Conservation (phyloP, 2,329 filamentous ascomycete species). For the Pseudogymnoascus sp. region DNA sequence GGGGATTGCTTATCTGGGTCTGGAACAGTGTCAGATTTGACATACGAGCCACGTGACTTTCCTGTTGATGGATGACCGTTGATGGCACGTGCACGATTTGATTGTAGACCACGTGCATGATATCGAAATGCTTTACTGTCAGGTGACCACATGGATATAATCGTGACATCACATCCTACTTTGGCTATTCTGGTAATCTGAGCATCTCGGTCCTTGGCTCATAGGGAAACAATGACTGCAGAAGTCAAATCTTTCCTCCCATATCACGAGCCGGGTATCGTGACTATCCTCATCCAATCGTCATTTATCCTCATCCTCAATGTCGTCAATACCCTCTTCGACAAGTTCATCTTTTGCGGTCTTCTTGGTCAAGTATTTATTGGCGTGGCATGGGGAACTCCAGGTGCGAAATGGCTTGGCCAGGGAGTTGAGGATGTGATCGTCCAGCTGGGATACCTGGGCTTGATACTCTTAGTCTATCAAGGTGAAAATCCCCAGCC, state of each 20-base stretch:
- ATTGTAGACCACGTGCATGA: not conserved
- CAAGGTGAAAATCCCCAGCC: conserved; percentile 34
- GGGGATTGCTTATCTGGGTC: not conserved
- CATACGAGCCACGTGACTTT: not conserved
- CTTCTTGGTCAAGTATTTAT: conserved; percentile 62
- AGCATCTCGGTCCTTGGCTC: not conserved
- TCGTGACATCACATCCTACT: not conserved
- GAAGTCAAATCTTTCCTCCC: conserved; percentile 22
- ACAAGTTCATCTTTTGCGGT: conserved; percentile 56
- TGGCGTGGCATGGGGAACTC: conserved; percentile 61
- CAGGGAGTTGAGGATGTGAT: conserved; percentile 42
- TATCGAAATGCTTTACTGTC: not conserved
- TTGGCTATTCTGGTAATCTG: not conserved
- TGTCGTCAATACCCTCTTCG: conserved; percentile 44
- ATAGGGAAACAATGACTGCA: not conserved
- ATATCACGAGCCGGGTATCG: conserved; percentile 54
- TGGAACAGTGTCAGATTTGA: not conserved
- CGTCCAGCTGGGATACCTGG: conserved; percentile 61
- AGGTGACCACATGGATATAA: not conserved
- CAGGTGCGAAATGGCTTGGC: conserved; percentile 48
- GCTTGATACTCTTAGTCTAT: conserved; percentile 60
- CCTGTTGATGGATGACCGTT: not conserved
- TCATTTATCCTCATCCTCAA: conserved; percentile 57
- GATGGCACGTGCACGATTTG: not conserved
- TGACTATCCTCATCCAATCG: conserved; percentile 47